Base-by-base conservation (phyloP, 441 rosid species). In the Croton setiger region DNA sequence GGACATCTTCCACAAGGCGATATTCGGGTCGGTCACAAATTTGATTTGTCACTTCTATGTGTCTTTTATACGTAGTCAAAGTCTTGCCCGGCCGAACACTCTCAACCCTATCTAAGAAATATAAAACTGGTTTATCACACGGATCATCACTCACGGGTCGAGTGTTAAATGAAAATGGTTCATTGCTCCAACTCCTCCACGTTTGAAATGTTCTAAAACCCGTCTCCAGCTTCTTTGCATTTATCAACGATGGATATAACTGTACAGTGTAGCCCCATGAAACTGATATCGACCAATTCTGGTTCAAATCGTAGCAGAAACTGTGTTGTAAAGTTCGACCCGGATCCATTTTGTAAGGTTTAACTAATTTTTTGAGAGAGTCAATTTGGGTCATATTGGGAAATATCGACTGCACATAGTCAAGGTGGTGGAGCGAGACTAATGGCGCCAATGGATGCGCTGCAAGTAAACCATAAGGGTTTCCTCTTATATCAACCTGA, bases 191-290 rank as follows among this genome's bases (percentile, higher is more conserved):
- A 4, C 74, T 85, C 79, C 88, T 69, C 96, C 98, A 93, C 2
- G 94, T 81, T 72, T 76, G 78, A 66, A 91, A 91, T 55, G 93
- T 93, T 66, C 37, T 78, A 4, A 83, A 69, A 2, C 92, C 82
- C 0, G 90, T 84, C 69, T 84, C 93, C 31, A 93, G 81, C 70
- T 76, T 64, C 66, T 77, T 82, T 0, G 93, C 85, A 9, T 80
- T 74, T 4, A 82, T 63, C 9, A 87, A 12, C 0, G 75, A 84
- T 1, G 90, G 92, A 53, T 86, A 86, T 21, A 93, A 55, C 60
- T 87, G 97, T 11, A 87, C 58, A 1, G 89, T 80, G 77, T 88
- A 93, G 3, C 98, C 96, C 98, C 98, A 93, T 0, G 97, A 88
- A 11, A 88, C 79, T 2, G 98, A 88, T 52, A 89, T 47, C 3